Base-by-base conservation (phyloP, 805 yeast species). In the Nakazawaea anatomiae region DNA sequence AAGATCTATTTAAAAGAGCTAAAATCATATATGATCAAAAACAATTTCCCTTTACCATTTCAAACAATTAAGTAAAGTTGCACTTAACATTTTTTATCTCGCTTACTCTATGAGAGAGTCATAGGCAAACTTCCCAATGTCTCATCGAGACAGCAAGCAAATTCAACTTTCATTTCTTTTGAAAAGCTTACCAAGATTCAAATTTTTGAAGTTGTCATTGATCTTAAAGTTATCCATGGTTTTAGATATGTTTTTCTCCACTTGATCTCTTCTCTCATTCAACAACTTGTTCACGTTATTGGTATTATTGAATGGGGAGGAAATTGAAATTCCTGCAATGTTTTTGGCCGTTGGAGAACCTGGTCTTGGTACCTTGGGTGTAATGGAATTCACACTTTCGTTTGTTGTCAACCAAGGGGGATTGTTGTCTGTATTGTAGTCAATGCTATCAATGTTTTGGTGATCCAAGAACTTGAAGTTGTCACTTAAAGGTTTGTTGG, bases 121-220 rank as follows among this genome's bases (percentile, higher is more conserved):
- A 18, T 18, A 18, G 25, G 25, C 25, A 18, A 18, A 18, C 25
- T 18, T 18, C 25, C 25, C 25, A 18, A 3, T 2, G 25, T 2
- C 25, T 18, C 25, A 18, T 18, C 25, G 25, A 18, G 25, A 18
- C 25, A 18, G 25, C 25, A 3, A 10, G 36, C 36, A 34, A 34
- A 34, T 30, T 49, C 39, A 44, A 39, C 53, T 54, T n/a, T 55
- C 55, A 44, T 65, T 68, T 52, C 74, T 68, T 52, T 75, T 71
- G 61, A 79, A 79, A 47, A 79, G 68, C 52, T 85, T 79, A 7
- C 89, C 87, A 53, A 85, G 32, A 25, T 49, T 49, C 48, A 49
- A 74, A 54, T 71, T 79, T 59, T 75, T 78, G 64, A 83, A 74
- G 55, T 83, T 84, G 60, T 85, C 89, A 60, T 83, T 83, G 50